phyloP scores from a whole-genome alignment of 1,284 basidiomycete genomes.

The Malassezia caprae region DNA sequence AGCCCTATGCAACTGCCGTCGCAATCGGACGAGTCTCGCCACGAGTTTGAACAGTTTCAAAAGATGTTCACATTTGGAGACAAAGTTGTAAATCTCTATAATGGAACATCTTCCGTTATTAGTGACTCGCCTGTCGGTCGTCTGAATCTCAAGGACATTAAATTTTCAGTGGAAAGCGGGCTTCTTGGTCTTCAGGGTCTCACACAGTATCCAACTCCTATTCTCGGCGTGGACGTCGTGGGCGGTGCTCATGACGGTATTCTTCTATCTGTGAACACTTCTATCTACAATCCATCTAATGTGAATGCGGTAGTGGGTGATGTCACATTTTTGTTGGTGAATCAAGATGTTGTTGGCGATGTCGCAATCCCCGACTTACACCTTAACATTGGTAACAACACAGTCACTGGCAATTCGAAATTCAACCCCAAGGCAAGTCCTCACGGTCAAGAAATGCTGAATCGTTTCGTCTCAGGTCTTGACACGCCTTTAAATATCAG shows the following conservation, averaged over 20 bases:
- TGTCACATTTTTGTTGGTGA: constrained; percentile 54
- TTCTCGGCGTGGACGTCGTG: constrained; percentile 60
- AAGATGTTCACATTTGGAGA: constrained; percentile 50
- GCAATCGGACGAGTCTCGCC: constrained; percentile 51
- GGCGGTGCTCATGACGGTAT: constrained; percentile 62
- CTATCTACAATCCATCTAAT: constrained; percentile 64
- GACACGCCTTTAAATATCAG: constrained; percentile 42
- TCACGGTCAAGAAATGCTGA: constrained; percentile 59
- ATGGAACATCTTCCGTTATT: constrained; percentile 59
- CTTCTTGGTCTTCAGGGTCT: constrained; percentile 60
- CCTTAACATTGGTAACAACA: constrained; percentile 35
- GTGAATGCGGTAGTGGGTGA: constrained; percentile 53
- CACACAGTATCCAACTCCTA: constrained; percentile 55
- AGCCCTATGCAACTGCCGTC: constrained; percentile 56
- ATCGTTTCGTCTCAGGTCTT: constrained; percentile 58
- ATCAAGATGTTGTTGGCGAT: constrained; percentile 48
- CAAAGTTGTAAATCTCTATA: constrained; percentile 56
- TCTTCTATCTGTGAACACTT: constrained; percentile 55
- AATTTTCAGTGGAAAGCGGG: constrained; percentile 62
- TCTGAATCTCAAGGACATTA: constrained; percentile 63
- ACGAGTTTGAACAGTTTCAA: constrained; percentile 44
- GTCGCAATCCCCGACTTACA: constrained; percentile 31
- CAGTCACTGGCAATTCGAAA: constrained; percentile 35
- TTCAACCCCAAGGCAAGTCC: constrained; percentile 58
- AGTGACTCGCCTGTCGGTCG: constrained; percentile 61